Evolutionary conservation across 352 stramenopile genomes (phyloP).

Genomic region (Pythium phragmiticola): DNA sequence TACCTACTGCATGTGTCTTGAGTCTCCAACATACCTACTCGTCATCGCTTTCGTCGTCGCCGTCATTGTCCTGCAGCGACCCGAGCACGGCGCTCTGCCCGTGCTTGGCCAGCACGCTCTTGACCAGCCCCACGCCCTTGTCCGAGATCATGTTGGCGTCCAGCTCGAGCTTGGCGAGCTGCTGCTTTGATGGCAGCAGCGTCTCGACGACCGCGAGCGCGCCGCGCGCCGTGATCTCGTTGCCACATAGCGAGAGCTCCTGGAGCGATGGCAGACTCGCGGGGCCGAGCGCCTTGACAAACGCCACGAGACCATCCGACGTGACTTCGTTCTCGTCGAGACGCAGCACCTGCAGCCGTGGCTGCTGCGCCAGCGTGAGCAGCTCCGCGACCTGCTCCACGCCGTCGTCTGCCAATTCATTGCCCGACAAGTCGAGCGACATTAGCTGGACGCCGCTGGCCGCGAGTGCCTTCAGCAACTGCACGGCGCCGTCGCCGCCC

Average conservation of each 20-base stretch:
- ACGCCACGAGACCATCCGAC: slow-evolving; percentile 46
- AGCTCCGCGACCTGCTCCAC: slow-evolving; percentile 60
- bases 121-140: slow-evolving; percentile 50
- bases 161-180: slow-evolving; percentile 50
- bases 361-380: slow-evolving; percentile 41
- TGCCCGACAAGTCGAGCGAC: slow-evolving; percentile 89
- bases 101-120: slow-evolving; percentile 38
- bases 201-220: slow-evolving; percentile 55
- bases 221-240: slow-evolving; percentile 77
- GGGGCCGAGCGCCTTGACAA: slow-evolving; percentile 30
- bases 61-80: slow-evolving; percentile 83
- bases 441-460: slow-evolving; percentile 60
- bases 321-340: slow-evolving; percentile 86
- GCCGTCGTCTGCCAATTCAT: slow-evolving; percentile 81
- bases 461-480: slow-evolving; percentile 67
- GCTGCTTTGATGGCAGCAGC: slow-evolving; percentile 42
- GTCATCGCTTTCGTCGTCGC: slow-evolving; percentile 64
- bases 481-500: slow-evolving; percentile 67
- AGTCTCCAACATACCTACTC: slow-evolving; percentile 11
- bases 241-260: slow-evolving; percentile 61
- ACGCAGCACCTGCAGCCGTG: slow-evolving; percentile 53
- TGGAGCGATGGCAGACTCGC: slow-evolving; percentile 39
- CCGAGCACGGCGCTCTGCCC: slow-evolving; percentile 60
- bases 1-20: not conserved
- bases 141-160: slow-evolving; percentile 79